Evolutionary conservation across 2,329 filamentous ascomycete genomes (phyloP).

Genomic region (Curvularia sp.): DNA sequence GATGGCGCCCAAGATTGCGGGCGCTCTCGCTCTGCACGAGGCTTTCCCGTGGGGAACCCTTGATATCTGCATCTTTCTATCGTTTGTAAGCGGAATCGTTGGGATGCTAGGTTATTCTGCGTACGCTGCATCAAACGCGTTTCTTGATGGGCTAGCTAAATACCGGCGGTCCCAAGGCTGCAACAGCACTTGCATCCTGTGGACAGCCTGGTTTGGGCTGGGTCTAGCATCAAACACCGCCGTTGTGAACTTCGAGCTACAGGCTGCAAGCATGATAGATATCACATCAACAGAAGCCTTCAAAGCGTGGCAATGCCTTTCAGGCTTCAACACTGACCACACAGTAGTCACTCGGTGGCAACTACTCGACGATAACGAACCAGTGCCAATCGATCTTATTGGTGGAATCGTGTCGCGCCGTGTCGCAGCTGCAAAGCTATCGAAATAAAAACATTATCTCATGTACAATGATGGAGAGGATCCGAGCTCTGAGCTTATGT

Average conservation of each 20-base stretch:
- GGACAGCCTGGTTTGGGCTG: slow-evolving; percentile 53
- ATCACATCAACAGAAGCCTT: slow-evolving; percentile 54
- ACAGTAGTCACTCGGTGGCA: slow-evolving; percentile 49
- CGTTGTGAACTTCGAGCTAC: slow-evolving; percentile 52
- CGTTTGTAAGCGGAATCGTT: slow-evolving; percentile 35
- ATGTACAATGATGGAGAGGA: background rate
- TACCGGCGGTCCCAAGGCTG: slow-evolving; percentile 46
- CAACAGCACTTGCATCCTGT: slow-evolving; percentile 54
- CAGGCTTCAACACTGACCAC: slow-evolving; percentile 48
- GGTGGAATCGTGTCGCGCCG: slow-evolving; percentile 26
- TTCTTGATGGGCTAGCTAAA: slow-evolving; percentile 37
- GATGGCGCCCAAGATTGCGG: slow-evolving; percentile 42
- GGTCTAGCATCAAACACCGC: slow-evolving; percentile 51
- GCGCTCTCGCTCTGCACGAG: slow-evolving; percentile 37
- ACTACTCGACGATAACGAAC: slow-evolving; percentile 44
- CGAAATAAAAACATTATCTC: background rate
- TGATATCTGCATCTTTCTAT: slow-evolving; percentile 41
- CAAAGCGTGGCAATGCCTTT: slow-evolving; percentile 52
- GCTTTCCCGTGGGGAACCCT: slow-evolving; percentile 35
- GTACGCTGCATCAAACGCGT: slow-evolving; percentile 42
- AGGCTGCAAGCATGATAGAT: slow-evolving; percentile 53
- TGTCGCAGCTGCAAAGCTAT: too few relatives aligned
- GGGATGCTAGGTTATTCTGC: slow-evolving; percentile 34
- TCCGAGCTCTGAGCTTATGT: background rate
- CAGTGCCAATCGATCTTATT: slow-evolving; percentile 24